phyloP scores from a whole-genome alignment of 768 basidiomycete genomes.

The Mycena alexandri region DNA sequence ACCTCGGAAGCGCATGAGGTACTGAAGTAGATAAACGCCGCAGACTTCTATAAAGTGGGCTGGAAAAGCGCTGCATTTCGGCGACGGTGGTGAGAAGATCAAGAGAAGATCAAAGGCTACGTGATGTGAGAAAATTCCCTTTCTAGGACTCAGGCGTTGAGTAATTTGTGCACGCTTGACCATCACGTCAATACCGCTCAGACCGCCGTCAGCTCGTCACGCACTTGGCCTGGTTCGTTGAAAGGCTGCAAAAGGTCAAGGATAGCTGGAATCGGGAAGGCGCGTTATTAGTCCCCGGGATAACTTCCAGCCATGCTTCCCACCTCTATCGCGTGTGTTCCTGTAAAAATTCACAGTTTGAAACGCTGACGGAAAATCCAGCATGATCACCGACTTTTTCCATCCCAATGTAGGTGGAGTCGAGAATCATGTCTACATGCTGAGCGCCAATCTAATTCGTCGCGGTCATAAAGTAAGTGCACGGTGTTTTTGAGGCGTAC shows the following conservation, averaged over 20 bases:
- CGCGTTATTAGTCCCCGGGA: too few species aligned
- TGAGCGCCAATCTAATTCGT: constrained; percentile 84
- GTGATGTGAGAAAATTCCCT: constrained; percentile 25
- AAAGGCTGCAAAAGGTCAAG: too few species aligned
- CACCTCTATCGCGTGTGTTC: constrained; percentile 53
- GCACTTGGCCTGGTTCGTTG: too few species aligned
- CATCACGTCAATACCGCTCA: not conserved
- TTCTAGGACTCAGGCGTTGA: constrained; percentile 3
- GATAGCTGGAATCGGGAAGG: too few species aligned
- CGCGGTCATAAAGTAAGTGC: constrained; percentile 83
- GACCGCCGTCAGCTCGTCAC: too few species aligned
- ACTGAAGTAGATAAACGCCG: constrained; percentile 30
- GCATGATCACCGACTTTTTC: constrained; percentile 98
- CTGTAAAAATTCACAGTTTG: not conserved
- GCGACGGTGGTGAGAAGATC: not conserved
- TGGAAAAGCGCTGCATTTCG: constrained; percentile 24
- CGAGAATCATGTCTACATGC: constrained; percentile 95
- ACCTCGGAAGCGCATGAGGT: constrained; percentile 39
- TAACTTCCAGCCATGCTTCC: constrained; percentile 43
- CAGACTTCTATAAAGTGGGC: constrained; percentile 5
- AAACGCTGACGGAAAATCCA: constrained; percentile 45
- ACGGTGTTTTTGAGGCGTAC: not conserved
- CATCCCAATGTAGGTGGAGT: constrained; percentile 95
- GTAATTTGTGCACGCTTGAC: not conserved
- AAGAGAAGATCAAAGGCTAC: not conserved